Base-by-base conservation (phyloP, 768 basidiomycete species). In the Pleurotus citrinopileatus region DNA sequence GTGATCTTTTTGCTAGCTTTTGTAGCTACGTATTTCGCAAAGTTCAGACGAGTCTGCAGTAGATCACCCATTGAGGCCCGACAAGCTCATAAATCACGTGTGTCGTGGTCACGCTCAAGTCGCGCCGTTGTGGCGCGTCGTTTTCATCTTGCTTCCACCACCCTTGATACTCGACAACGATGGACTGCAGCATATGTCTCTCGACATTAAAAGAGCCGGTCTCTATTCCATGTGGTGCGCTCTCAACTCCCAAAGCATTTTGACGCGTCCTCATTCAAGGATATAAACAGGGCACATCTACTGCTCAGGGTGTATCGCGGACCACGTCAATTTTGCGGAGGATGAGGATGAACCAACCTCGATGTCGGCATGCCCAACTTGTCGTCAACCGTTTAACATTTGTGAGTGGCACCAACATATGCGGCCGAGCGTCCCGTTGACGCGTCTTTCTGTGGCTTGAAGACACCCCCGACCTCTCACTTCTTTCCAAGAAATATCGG, bases 1-100 rank as follows among this genome's bases (percentile, higher is more conserved):
- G 85, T 38, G 58, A 57, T 0, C 43, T 87, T 48, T 86, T 87
- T 42, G 87, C 89, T 61, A 81, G 85, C 36, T 86, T 92, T 57
- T 75, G 74, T 19, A 80, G 80, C 56, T 88, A 91, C 73, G 67
- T 89, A 20, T 75, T 72, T 44, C 73, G 80, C 55, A 86, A 82
- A 61, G 61, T 82, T 2, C 43, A 37, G 23, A 55, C 56, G 25
- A 17, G 15, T 23, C 1, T 34, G 9, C 32, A 34, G 32, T 34
- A n/a, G n/a, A n/a, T n/a, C n/a, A n/a, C n/a, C n/a, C n/a, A n/a
- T n/a, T n/a, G n/a, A n/a, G n/a, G n/a, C n/a, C n/a, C n/a, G n/a
- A n/a, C n/a, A n/a, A n/a, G n/a, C n/a, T n/a, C n/a, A n/a, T n/a
- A n/a, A n/a, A n/a, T n/a, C n/a, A n/a, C n/a, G n/a, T n/a, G n/a